Conservation (phyloP, 495 filamentous ascomycete species). For the Ramalina peruviana region DNA sequence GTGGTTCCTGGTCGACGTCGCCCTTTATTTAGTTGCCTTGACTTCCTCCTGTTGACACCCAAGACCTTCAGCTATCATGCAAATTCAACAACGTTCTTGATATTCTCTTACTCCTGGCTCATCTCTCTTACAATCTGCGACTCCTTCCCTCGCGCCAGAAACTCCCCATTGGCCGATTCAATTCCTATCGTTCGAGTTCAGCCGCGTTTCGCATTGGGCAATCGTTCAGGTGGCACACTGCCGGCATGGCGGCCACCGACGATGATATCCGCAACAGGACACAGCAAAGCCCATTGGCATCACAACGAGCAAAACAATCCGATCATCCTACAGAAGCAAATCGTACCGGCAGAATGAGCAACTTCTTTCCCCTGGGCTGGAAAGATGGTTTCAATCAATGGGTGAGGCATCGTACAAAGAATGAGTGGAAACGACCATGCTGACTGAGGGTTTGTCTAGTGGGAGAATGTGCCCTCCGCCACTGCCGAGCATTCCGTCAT, state of each 20-base stretch:
- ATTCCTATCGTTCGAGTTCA: too few relatives aligned
- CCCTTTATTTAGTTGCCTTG: too few relatives aligned
- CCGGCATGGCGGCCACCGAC: constrained; percentile 9
- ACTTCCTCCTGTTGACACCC: too few relatives aligned
- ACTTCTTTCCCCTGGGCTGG: constrained; percentile 74
- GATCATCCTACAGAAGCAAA: constrained; percentile 12
- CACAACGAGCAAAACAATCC: constrained; percentile 33
- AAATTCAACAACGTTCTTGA: too few relatives aligned
- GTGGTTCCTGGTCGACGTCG: too few relatives aligned
- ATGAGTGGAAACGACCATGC: constrained; percentile 1
- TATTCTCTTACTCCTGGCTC: too few relatives aligned
- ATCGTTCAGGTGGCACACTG: not conserved
- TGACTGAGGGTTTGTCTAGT: constrained; percentile 35
- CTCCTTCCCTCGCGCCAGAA: too few relatives aligned
- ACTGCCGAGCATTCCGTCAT: constrained; percentile 82
- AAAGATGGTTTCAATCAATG: constrained; percentile 87
- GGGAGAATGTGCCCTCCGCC: constrained; percentile 69
- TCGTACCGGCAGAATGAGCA: constrained; percentile 20
- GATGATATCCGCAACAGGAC: constrained; percentile 23
- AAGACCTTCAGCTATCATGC: too few relatives aligned
- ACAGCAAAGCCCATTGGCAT: constrained; percentile 37
- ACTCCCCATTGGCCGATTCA: too few relatives aligned
- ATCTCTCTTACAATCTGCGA: too few relatives aligned
- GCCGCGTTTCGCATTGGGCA: not conserved
- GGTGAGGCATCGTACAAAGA: constrained; percentile 31